A percentile compares a stretch with the other conserved stretches of the same genome.
Evolutionary conservation across 768 basidiomycete genomes (phyloP).

Genomic region (Jaapia argillacea): DNA sequence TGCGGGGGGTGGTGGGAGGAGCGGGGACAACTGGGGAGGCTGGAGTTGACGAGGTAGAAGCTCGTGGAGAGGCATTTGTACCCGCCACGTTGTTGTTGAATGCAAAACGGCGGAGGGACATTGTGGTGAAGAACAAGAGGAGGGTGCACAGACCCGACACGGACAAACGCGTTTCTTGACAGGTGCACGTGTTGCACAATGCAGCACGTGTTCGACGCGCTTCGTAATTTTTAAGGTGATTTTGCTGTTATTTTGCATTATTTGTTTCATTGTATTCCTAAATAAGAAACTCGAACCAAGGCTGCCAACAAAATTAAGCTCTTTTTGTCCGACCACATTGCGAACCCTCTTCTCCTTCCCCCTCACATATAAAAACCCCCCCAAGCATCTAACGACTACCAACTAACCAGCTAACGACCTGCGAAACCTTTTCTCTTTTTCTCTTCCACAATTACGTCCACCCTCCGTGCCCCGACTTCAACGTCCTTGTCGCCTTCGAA

Average conservation of each 20-base stretch:
- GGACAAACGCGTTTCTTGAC: too few relatives aligned
- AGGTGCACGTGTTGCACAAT: too few relatives aligned
- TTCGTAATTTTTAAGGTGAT: background rate
- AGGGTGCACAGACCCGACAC: background rate
- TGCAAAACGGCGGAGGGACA: conserved; percentile 51
- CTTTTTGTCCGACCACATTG: conserved; percentile 13
- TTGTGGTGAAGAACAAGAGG: conserved; percentile 10
- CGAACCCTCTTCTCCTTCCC: conserved; percentile 14
- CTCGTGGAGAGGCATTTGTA: conserved; percentile 21
- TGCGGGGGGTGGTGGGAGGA: conserved; percentile 32
- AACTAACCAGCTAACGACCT: too few relatives aligned
- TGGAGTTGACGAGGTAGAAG: conserved; percentile 15
- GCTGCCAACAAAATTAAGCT: conserved; percentile 4
- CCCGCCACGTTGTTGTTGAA: conserved; percentile 33
- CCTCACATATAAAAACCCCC: conserved; percentile 12
- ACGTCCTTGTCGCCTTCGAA: conserved; percentile 72
- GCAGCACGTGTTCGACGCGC: background rate
- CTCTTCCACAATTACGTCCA: conserved; percentile 50
- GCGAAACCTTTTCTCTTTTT: conserved; percentile 12
- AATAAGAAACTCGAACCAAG: conserved; percentile 17
- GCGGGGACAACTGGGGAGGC: conserved; percentile 20
- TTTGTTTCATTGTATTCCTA: conserved; percentile 12
- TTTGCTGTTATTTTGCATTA: too few relatives aligned
- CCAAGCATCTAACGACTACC: conserved; percentile 5
- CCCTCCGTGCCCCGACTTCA: conserved; percentile 42